Evolutionary conservation across 805 yeast genomes (phyloP).

Genomic region (Candida cerambycidarum): DNA sequence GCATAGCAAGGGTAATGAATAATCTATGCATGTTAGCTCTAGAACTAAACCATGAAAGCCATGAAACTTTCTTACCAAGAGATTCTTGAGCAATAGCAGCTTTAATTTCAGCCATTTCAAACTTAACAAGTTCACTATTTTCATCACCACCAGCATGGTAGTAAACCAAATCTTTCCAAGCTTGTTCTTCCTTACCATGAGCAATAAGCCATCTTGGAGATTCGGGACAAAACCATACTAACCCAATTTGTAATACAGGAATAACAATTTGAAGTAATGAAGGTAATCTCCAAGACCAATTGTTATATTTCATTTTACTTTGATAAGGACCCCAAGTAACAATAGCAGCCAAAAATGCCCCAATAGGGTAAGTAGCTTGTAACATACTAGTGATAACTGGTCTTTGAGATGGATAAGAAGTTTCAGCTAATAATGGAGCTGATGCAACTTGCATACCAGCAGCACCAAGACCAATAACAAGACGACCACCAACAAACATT

Average conservation of each 20-base stretch:
- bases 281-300: slow-evolving; percentile 51
- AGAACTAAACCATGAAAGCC: slow-evolving; percentile 10
- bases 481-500: slow-evolving; percentile 29
- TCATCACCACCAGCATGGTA: slow-evolving; percentile 5
- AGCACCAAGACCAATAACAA: slow-evolving; percentile 47
- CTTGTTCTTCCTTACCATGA: slow-evolving; percentile 28
- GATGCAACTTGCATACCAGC: slow-evolving; percentile 41
- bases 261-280: slow-evolving; percentile 48
- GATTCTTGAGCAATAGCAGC: slow-evolving; percentile 13
- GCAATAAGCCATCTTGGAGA: slow-evolving; percentile 47
- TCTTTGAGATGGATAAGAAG: slow-evolving; percentile 47
- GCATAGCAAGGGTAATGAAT: slow-evolving; percentile 10
- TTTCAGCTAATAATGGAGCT: slow-evolving; percentile 49
- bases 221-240: slow-evolving; percentile 45
- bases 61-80: slow-evolving; percentile 9
- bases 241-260: slow-evolving; percentile 41
- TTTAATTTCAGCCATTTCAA: slow-evolving; percentile 15
- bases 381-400: slow-evolving; percentile 40
- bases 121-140: slow-evolving; percentile 10
- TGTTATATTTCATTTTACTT: slow-evolving; percentile 15
- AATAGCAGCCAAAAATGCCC: slow-evolving; percentile 51
- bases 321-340: slow-evolving; percentile 9
- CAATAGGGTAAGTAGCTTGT: slow-evolving; percentile 51
- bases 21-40: slow-evolving; percentile 12
- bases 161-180: slow-evolving; percentile 16